Evolutionary conservation across 129 eudicot species (phyloP).

Genomic region (Saussurea involucrata): DNA sequence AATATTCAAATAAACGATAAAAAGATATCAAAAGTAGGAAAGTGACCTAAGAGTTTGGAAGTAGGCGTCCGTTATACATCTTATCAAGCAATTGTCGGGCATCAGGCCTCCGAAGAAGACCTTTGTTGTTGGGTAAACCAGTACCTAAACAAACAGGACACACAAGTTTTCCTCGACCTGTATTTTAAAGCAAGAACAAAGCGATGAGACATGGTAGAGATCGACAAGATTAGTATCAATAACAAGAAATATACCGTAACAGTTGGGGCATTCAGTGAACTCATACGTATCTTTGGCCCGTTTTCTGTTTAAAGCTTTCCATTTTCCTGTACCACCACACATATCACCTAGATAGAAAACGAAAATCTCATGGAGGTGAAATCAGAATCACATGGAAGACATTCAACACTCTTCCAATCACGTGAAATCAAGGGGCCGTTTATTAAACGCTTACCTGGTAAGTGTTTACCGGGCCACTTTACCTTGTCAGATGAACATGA

Average conservation of each 20-base stretch:
- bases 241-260: conserved; percentile 57
- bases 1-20: not conserved
- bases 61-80: conserved; percentile 86
- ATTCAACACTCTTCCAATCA: not conserved
- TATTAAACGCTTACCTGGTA: too few species aligned
- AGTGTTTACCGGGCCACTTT: too few species aligned
- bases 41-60: conserved; percentile 77
- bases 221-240: not conserved
- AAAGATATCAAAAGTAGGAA: conserved; percentile 12
- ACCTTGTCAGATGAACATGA: too few species aligned
- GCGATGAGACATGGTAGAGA: too few species aligned
- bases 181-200: conserved; percentile 3
- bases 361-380: conserved; percentile 34
- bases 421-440: not conserved
- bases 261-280: conserved; percentile 95
- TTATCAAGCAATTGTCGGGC: conserved; percentile 76
- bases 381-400: not conserved
- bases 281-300: conserved; percentile 96
- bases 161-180: conserved; percentile 92
- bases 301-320: conserved; percentile 97
- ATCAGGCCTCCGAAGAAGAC: conserved; percentile 92
- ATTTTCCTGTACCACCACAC: conserved; percentile 99
- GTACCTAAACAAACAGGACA: conserved; percentile 96
- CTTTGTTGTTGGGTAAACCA: conserved; percentile 95
- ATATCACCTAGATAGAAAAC: conserved; percentile 84